Evolutionary conservation across 2,329 filamentous ascomycete genomes (phyloP).

Genomic region (Ophiostoma sp.): DNA sequence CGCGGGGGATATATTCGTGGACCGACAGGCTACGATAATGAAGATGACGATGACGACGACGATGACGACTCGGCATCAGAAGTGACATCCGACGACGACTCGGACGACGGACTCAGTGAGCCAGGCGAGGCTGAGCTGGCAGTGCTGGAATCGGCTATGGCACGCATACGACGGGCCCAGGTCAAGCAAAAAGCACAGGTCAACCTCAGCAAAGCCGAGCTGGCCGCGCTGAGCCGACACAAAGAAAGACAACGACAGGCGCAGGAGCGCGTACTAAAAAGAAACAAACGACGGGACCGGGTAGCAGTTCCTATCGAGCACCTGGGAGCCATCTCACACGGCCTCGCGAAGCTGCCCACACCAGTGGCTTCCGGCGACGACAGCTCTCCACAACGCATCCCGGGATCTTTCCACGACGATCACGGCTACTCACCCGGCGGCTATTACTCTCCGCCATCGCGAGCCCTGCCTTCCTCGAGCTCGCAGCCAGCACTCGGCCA

Average conservation of each 20-base stretch:
- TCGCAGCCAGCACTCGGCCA: slow-evolving; percentile 33
- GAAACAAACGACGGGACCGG: slow-evolving; percentile 37
- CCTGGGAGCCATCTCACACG: slow-evolving; percentile 42
- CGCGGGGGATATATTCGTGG: slow-evolving; percentile 38
- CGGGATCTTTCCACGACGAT: slow-evolving; percentile 37
- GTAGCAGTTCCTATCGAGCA: slow-evolving; percentile 51
- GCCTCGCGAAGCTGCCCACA: slow-evolving; percentile 29
- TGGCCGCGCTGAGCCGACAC: slow-evolving; percentile 70
- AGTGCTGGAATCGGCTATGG: slow-evolving; percentile 70
- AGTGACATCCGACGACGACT: slow-evolving; percentile 39
- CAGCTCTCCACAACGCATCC: slow-evolving; percentile 34
- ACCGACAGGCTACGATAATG: slow-evolving; percentile 31
- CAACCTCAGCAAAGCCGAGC: slow-evolving; percentile 70
- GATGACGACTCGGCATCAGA: slow-evolving; percentile 30
- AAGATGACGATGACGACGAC: slow-evolving; percentile 17
- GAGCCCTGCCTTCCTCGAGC: slow-evolving; percentile 29
- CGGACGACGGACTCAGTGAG: slow-evolving; percentile 40
- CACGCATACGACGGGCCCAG: slow-evolving; percentile 73
- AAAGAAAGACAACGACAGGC: slow-evolving; percentile 54
- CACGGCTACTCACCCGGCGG: slow-evolving; percentile 45
- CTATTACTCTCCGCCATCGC: slow-evolving; percentile 45
- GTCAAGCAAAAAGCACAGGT: slow-evolving; percentile 72
- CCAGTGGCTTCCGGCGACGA: slow-evolving; percentile 30
- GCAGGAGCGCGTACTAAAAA: slow-evolving; percentile 31
- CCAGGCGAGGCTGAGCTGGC: slow-evolving; percentile 56